A percentile compares a stretch with the other conserved stretches of the same genome.
Conservation (phyloP, 2,329 filamentous ascomycete species). For the Beauveria sp. region DNA sequence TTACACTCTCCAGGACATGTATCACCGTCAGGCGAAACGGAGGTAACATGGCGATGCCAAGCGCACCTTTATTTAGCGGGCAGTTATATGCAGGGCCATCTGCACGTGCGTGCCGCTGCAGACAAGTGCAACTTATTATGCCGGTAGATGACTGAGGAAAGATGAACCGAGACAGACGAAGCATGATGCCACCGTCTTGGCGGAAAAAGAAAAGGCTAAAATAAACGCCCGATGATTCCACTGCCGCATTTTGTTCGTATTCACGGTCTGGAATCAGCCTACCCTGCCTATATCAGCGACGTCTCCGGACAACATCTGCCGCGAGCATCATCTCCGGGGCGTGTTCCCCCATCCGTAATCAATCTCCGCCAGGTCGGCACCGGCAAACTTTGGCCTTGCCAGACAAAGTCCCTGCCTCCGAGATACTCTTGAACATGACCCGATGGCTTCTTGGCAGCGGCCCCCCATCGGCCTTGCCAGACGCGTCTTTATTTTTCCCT, state of each 20-base stretch:
- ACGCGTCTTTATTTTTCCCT: background rate
- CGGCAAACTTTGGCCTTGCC: background rate
- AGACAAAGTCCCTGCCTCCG: background rate
- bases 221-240: background rate
- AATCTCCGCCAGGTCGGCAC: background rate
- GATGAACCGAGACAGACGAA: background rate
- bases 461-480: constrained; percentile 8
- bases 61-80: background rate
- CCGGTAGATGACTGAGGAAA: background rate
- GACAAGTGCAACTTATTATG: background rate
- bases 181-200: background rate
- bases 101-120: background rate
- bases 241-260: background rate
- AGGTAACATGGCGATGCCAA: background rate
- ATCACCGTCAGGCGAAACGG: background rate
- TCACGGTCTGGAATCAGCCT: background rate
- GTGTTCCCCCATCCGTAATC: background rate
- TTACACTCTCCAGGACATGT: background rate
- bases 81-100: background rate
- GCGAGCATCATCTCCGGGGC: background rate
- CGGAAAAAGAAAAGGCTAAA: no score
- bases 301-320: background rate
- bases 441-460: background rate
- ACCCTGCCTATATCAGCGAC: background rate
- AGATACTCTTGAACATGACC: constrained; percentile 2